Base-by-base conservation (phyloP, 2,329 filamentous ascomycete species). In the Ophiostoma ips region DNA sequence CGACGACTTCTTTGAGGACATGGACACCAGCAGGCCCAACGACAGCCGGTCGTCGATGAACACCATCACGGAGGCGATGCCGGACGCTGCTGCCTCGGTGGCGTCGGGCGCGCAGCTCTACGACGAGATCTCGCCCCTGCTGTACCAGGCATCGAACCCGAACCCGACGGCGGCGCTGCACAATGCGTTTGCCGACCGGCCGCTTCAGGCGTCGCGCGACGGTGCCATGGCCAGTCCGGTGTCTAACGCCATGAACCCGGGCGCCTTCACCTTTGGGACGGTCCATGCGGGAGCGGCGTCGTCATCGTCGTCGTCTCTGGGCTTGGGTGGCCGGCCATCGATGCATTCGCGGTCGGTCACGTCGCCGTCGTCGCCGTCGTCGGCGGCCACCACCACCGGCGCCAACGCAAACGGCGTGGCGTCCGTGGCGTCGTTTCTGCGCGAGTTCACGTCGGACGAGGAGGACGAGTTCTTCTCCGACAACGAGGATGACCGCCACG, bases 81-180 rank as follows among this genome's bases (percentile, higher is more conserved):
- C 76, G 0, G 79, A 81, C 54, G 74, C 73, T 10, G 74, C 73
- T 10, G 80, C 81, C 48, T 40, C 13, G 3, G 36, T 46, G 4
- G 84, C 92, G 56, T 81, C 81, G 1, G 84, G 81, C 11, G 86
- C 89, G 19, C 81, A 87, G 61, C 68, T 95, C 0, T 95, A 96
- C 64, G 89, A 95, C 59, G 87, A 95, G 63, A 94, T 92, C 7
- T 72, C 92, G 11, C 90, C 90, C 0, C 94, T 95, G 48, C 68
- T 95, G 6, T 84, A 92, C 58, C 86, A 92, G 60, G 92, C 87
- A 61, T 86, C 75, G 11, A 90, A 81, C 55, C 82, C 75, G 11
- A 90, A 81, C 55, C 82, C 83, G 35, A 84, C 79, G 47, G 77
- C 80, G 1, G 84, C 83, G 0, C 92, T 96, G 64, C 87, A 95